Conservation (phyloP, 2,329 filamentous ascomycete species). For the Fusarium pseudocircinatum region DNA sequence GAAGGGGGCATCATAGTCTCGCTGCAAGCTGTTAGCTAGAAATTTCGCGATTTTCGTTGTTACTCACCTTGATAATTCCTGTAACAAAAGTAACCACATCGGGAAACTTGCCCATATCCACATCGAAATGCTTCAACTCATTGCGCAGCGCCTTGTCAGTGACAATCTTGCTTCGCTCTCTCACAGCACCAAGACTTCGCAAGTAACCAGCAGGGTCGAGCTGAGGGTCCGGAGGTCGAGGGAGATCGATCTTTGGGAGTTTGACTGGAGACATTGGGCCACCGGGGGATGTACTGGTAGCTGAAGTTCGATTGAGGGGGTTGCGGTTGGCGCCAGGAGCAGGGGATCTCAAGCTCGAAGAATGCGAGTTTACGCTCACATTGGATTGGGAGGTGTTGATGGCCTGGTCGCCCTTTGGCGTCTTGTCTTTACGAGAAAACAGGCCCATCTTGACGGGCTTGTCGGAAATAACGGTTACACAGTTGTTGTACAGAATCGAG, state of each 20-base stretch:
- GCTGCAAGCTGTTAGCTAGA: slow-evolving; percentile 46
- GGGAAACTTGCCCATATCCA: slow-evolving; percentile 84
- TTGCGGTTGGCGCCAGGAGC: slow-evolving; percentile 36
- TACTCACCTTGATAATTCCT: slow-evolving; percentile 87
- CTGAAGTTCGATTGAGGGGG: slow-evolving; percentile 61
- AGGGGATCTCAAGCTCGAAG: slow-evolving; percentile 53
- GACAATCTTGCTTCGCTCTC: slow-evolving; percentile 79
- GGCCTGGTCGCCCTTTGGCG: slow-evolving; percentile 54
- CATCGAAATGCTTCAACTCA: slow-evolving; percentile 84
- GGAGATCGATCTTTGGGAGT: slow-evolving; percentile 81
- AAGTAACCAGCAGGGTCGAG: slow-evolving; percentile 91
- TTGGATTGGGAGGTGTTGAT: slow-evolving; percentile 59
- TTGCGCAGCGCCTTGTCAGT: slow-evolving; percentile 81
- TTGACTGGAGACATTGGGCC: slow-evolving; percentile 62
- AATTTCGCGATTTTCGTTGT: background rate
- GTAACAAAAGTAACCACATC: slow-evolving; percentile 88
- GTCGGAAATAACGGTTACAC: slow-evolving; percentile 5
- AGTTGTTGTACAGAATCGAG: slow-evolving; percentile 14
- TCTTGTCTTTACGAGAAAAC: slow-evolving; percentile 65
- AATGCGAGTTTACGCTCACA: slow-evolving; percentile 62
- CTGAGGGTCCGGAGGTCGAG: slow-evolving; percentile 85
- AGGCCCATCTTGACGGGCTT: slow-evolving; percentile 59
- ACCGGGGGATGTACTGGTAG: slow-evolving; percentile 57
- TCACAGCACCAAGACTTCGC: slow-evolving; percentile 86
- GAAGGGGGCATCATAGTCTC: slow-evolving; percentile 66